Conservation (phyloP, 257 asterid species). For the Vinca minor region DNA sequence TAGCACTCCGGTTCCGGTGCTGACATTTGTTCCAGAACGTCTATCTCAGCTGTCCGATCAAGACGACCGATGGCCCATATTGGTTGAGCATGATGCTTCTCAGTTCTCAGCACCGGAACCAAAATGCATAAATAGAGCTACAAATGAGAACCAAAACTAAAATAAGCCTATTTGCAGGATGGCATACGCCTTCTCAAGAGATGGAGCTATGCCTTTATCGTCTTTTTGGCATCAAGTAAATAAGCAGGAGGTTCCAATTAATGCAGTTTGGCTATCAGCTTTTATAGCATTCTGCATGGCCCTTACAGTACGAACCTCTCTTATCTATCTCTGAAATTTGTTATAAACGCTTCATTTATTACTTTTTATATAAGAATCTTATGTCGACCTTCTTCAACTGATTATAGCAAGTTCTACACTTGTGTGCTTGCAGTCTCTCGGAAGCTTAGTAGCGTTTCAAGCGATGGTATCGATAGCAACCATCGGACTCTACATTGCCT, state of each 20-base stretch:
- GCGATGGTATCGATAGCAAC: slow-evolving; percentile 98
- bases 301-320: slow-evolving; percentile 46
- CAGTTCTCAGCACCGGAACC: too few species aligned
- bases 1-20: too few species aligned
- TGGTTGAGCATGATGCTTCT: too few species aligned
- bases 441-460: slow-evolving; percentile 91
- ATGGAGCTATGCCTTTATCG: slow-evolving; percentile 98
- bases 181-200: slow-evolving; percentile 95
- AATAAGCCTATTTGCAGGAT: slow-evolving; percentile 36
- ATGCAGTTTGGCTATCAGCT: slow-evolving; percentile 87
- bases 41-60: too few species aligned
- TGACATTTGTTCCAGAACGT: too few species aligned
- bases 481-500: slow-evolving; percentile 89
- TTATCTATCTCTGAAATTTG: background rate
- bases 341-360: background rate
- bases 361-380: too few species aligned
- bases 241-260: slow-evolving; percentile 70
- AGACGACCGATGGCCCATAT: too few species aligned
- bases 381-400: background rate
- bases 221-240: slow-evolving; percentile 78
- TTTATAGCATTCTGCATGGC: slow-evolving; percentile 95
- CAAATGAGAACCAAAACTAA: background rate
- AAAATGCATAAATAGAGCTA: too few species aligned
- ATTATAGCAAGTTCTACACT: background rate
- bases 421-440: slow-evolving; percentile 60